These are phyloP conservation scores for Exophiala xenobiotica DNA, from an alignment of 2,329 filamentous ascomycete species.

Conservation along the genomic window DNA sequence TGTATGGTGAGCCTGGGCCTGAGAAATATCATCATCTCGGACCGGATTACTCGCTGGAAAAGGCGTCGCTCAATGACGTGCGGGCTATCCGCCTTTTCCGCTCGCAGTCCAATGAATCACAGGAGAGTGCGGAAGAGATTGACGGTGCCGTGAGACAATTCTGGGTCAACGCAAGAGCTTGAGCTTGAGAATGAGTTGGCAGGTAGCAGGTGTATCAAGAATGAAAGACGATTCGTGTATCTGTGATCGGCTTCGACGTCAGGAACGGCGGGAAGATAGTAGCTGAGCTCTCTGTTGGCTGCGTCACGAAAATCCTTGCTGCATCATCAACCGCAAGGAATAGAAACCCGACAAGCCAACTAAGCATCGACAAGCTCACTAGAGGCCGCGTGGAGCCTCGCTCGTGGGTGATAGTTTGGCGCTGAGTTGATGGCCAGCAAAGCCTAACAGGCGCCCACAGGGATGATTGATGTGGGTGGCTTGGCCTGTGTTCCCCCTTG, in stretches of 20 bases:
- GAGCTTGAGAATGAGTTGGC: not conserved
- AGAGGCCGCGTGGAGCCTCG: conserved; percentile 13
- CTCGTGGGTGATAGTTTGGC: not conserved
- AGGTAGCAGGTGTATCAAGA: not conserved
- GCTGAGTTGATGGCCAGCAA: too few relatives aligned
- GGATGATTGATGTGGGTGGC: not conserved
- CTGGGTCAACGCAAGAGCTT: conserved; percentile 10
- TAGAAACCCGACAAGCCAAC: conserved; percentile 4
- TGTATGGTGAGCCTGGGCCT: conserved; percentile 12
- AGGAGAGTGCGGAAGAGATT: conserved; percentile 6
- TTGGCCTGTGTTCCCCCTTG: not conserved
- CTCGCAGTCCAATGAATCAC: not conserved
- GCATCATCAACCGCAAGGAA: not conserved
- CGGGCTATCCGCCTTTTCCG: conserved; percentile 6
- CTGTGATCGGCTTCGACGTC: not conserved
- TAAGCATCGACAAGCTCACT: conserved; percentile 25
- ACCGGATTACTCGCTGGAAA: conserved; percentile 12
- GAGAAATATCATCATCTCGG: conserved; percentile 20
- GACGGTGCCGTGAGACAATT: conserved; percentile 10
- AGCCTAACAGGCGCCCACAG: too few relatives aligned
- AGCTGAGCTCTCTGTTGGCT: not conserved
- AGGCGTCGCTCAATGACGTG: conserved; percentile 18
- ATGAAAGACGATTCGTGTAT: not conserved
- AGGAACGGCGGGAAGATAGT: not conserved
- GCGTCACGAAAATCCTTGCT: not conserved